Base-by-base conservation (phyloP, 345 rosid genomes). In the Syzygium aromaticum region DNA sequence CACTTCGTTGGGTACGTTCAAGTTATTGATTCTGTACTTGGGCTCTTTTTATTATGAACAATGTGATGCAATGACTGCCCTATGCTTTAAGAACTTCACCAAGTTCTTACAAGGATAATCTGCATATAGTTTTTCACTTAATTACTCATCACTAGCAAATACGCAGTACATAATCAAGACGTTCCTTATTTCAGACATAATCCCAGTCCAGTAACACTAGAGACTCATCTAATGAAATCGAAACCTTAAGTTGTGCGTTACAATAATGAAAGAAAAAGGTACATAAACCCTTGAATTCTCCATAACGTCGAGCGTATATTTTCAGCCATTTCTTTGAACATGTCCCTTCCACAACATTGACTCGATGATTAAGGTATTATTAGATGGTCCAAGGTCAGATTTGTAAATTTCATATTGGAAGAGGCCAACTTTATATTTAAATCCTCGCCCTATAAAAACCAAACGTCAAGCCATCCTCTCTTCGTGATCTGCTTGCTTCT, bases 1-100 rank as follows among this genome's bases (percentile, higher is more conserved):
- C 11, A 0, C 46, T 16, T 67, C 2, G 0, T 56, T 2, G 4
- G 14, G 27, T 22, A 0, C 4, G 49, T 17, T 73, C 25, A 19
- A 33, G 19, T 64, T 30, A 17, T 64, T 0, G 23, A 0, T 64
- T 64, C 6, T 64, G 43, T 16, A 64, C 23, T 64, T 1, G 38
- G 38, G 10, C 7, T 8, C 40, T 63, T 63, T 63, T 63, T 63
- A 28, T 28, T 1, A 19, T 38, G 38, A 38, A 21, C 4, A 73
- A 73, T 73, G 80, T 5, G 80, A 73, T 17, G 49, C 17, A 21
- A 67, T 17, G 7, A 33, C 14, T 8, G 22, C 1, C 11, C 10
- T 67, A 19, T 10, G 25, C 80, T 67, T 67, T 7, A 8, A 8
- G 25, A 73, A 38, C 80, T 73, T 19, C 80, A 73, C 49, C 49